Conservation (phyloP, 2,329 filamentous ascomycete species). For the Magnaporthiopsis incrustans region DNA sequence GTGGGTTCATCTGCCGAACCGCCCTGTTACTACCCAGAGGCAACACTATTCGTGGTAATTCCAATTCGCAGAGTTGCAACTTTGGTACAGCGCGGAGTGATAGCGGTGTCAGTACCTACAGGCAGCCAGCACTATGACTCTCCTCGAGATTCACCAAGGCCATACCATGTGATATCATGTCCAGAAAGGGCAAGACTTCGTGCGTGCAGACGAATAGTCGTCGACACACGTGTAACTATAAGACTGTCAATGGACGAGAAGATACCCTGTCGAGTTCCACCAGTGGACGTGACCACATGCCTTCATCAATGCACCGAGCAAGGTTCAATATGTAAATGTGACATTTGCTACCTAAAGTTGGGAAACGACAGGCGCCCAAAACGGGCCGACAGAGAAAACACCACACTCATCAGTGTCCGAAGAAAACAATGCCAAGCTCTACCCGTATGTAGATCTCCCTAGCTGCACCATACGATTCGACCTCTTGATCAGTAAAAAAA, state of each 20-base stretch:
- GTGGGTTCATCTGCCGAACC: slow-evolving; percentile 83
- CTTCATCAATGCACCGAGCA: neutral
- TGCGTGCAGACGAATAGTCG: neutral
- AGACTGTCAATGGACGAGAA: neutral
- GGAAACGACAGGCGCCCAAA: neutral
- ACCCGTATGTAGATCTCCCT: neutral
- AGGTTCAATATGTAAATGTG: neutral
- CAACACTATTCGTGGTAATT: slow-evolving; percentile 86
- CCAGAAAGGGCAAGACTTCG: neutral
- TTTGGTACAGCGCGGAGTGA: neutral
- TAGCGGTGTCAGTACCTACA: neutral
- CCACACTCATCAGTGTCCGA: neutral
- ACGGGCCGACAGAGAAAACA: neutral
- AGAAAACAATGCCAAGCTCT: neutral
- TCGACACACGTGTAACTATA: neutral
- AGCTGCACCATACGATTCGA: neutral
- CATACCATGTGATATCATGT: neutral
- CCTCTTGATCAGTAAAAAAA: neutral
- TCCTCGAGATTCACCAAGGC: neutral
- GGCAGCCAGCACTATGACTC: neutral
- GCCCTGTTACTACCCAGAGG: slow-evolving; percentile 73
- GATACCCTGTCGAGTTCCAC: neutral
- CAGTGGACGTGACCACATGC: no score
- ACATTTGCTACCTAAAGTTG: neutral
- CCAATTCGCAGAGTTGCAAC: neutral